Base-by-base conservation (phyloP, 331 rosid species). In the Acacia pycnantha region DNA sequence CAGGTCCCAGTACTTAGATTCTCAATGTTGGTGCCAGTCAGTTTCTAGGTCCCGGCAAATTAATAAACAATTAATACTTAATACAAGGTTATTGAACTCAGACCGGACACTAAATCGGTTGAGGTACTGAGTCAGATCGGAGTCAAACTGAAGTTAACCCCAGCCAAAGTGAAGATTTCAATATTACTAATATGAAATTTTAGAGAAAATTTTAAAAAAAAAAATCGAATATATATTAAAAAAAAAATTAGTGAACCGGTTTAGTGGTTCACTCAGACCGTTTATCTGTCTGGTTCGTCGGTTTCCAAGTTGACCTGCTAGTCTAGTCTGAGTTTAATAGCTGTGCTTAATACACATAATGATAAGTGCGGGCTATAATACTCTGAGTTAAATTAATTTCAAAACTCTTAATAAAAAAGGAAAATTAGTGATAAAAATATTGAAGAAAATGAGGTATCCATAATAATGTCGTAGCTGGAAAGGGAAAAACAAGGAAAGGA, bases 211-310 rank as follows among this genome's bases (percentile, higher is more conserved):
- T n/a, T n/a, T n/a, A n/a, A n/a, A n/a, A n/a, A n/a, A n/a, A 37
- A 37, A 37, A 37, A 37, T 37, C 8, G 6, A 33, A 33, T 0
- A 1, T 37, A 6, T 37, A 6, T 37, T 37, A 0, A 0, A 0
- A 5, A 35, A 5, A 35, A 6, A 5, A 35, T 8, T 5, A 3
- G 0, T 35, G 7, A 35, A 6, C 40, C 1, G 0, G 8, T 35
- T 37, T 37, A 37, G 41, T 37, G 2, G 8, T 37, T 37, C 9
- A 37, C 9, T 37, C 7, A 6, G 0, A 37, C 9, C 8, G 2
- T 0, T 6, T 6, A 37, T 37, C 0, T 6, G 1, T 9, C 0
- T 37, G 2, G 41, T 7, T 37, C 0, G 8, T 0, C 9, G 0
- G 8, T 37, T 37, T 37, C n/a, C n/a, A n/a, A n/a, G n/a, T n/a